Evolutionary conservation across 306 rosid genomes (phyloP).

Genomic region (Lathyrus aphaca): DNA sequence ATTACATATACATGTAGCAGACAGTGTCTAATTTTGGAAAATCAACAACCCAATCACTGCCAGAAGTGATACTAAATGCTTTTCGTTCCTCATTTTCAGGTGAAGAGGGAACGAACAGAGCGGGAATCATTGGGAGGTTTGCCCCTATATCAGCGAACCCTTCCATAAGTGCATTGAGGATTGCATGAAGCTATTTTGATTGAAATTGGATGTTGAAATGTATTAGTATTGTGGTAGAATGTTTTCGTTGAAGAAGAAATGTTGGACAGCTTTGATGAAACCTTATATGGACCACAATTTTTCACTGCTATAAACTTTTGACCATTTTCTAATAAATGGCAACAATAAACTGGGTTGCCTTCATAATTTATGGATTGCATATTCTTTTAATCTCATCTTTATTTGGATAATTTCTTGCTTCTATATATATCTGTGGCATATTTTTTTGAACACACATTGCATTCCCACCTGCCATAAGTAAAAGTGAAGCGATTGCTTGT

Average conservation of each 20-base stretch:
- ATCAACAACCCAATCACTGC: neutral
- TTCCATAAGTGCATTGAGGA: constrained; percentile 61
- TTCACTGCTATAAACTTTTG: constrained; percentile 26
- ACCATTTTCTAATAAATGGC: constrained; percentile 48
- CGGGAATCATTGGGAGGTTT: constrained; percentile 94
- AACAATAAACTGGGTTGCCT: constrained; percentile 30
- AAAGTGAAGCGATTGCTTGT: neutral
- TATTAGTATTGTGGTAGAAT: constrained; percentile 42
- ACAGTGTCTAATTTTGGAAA: neutral
- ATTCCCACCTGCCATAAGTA: neutral
- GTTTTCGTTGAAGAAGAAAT: constrained; percentile 49
- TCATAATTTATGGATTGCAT: constrained; percentile 14
- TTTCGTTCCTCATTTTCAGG: constrained; percentile 54
- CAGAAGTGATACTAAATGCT: constrained; percentile 26
- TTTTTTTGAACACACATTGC: neutral
- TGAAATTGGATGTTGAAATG: constrained; percentile 46
- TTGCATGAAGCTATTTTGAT: constrained; percentile 43
- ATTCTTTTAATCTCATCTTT: neutral
- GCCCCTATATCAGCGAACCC: constrained; percentile 84
- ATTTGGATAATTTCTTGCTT: neutral
- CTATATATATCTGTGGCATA: neutral
- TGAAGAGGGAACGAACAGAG: constrained; percentile 85
- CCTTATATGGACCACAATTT: constrained; percentile 42
- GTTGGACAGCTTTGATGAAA: constrained; percentile 35
- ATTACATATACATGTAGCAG: neutral